Evolutionary conservation across 495 filamentous ascomycete species (phyloP), one percentile per base, ranked within the genome.

Genomic region (Penicillium pulvis): DNA sequence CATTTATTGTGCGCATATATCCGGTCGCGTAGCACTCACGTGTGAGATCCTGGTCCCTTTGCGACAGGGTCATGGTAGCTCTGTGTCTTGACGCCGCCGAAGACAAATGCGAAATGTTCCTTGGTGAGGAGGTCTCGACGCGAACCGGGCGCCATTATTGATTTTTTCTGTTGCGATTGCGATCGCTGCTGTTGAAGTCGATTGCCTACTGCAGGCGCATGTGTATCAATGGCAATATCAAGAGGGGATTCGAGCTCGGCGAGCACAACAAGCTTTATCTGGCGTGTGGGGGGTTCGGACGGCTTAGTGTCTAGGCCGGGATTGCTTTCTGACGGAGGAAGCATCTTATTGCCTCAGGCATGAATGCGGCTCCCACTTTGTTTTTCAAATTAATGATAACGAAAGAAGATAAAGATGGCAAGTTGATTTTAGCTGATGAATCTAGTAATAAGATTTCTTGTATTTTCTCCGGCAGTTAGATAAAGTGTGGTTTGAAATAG

Each of bases 31-130:
- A 17, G 2, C 23, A 73, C 79, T 60, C 67, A 85, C 82, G 76
- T 80, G 60, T 85, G 83, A 36, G 78, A 79, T 24, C 78, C 79
- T 19, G 78, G 72, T 3, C 78, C 77, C 33, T 79, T 73, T 17
- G 83, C 72, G 14, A 71, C 66, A 8, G 84, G 79, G 59, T 90
- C 87, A 58, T 82, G 75, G 66, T 90, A 90, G 26, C 71, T 77
- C 67, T 88, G 85, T 12, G 81, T 83, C 62, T 84, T 87, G 4
- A 84, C 74, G 7, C 72, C 69, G 2, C 75, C 74, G 59, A 90
- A 88, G 28, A 83, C 73, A 26, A 70, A 68, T 8, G 82, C 71
- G 60, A 90, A 89, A 30, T 77, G 81, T 24, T 90, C 87, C 70
- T 87, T 88, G 7, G 83, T 62, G 20, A 89, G 73, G 54, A 81